A percentile compares a stretch with the other conserved stretches of the same genome.
Evolutionary conservation across 129 eudicot species (phyloP).

Genomic region (Helichrysum umbraculigerum): DNA sequence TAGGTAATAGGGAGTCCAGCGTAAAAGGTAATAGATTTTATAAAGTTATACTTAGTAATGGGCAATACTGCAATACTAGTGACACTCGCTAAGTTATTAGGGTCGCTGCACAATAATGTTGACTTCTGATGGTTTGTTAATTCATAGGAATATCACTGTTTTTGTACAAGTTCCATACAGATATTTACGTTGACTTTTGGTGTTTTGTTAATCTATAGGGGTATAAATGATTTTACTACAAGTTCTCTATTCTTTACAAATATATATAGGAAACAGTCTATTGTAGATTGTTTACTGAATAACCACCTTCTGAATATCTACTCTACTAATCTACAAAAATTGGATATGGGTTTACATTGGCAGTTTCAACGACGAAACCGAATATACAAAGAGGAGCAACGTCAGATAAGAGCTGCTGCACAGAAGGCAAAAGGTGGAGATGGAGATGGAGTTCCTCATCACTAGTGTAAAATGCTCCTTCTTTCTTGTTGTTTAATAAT

Average conservation of each 20-base stretch:
- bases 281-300: neutral
- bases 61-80: neutral
- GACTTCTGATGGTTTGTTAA: neutral
- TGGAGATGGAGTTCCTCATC: constrained; percentile 54
- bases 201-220: neutral
- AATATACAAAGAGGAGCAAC: constrained; percentile 95
- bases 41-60: neutral
- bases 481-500: constrained; percentile 39
- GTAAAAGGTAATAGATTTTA: neutral
- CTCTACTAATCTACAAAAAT: neutral
- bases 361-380: constrained; percentile 94
- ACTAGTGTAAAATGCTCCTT: constrained; percentile 33
- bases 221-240: neutral
- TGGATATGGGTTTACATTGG: constrained; percentile 28
- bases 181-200: neutral
- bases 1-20: neutral
- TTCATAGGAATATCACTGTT: neutral
- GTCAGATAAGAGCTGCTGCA: constrained; percentile 90
- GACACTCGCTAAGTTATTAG: neutral
- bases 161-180: neutral
- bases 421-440: constrained; percentile 70
- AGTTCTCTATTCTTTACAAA: neutral
- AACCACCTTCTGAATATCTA: neutral
- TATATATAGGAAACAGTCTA: neutral
- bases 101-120: neutral